phyloP scores from a whole-genome alignment of 2,329 filamentous ascomycete species.

The Dactylellina parvicollis region DNA sequence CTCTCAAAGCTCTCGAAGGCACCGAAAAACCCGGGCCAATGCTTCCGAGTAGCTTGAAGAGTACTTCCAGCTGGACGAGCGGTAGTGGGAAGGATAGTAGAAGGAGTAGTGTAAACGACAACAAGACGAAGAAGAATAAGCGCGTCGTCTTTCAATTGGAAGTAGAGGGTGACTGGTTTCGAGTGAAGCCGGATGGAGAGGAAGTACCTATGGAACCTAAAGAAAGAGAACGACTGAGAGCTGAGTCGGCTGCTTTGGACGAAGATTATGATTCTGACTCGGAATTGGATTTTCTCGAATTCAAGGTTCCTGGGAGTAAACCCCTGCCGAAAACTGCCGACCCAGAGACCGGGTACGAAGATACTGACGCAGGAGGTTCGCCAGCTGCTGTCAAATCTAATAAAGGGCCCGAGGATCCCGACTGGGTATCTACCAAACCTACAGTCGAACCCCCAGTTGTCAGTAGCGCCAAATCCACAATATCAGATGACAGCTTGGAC shows the following conservation, averaged over 20 bases:
- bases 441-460: constrained; percentile 11
- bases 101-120: constrained; percentile 49
- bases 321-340: constrained; percentile 3
- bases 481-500: constrained; percentile 49
- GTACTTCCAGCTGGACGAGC: constrained; percentile 52
- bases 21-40: constrained; percentile 18
- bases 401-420: constrained; percentile 48
- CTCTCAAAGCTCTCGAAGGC: constrained; percentile 46
- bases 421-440: constrained; percentile 51
- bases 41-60: constrained; percentile 51
- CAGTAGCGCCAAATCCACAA: constrained; percentile 48
- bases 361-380: constrained; percentile 11
- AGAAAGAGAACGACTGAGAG: constrained; percentile 37
- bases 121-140: constrained; percentile 51
- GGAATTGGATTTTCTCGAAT: constrained; percentile 50
- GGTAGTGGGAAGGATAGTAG: constrained; percentile 49
- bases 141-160: constrained; percentile 53
- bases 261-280: constrained; percentile 47
- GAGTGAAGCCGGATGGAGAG: constrained; percentile 51
- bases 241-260: constrained; percentile 21
- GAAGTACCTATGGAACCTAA: constrained; percentile 51
- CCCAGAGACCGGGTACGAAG: constrained; percentile 29
- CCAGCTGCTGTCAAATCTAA: constrained; percentile 22
- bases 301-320: constrained; percentile 43
- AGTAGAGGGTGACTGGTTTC: constrained; percentile 48